Conservation (phyloP, 2,329 filamentous ascomycete genomes). For the Thyridium curvatum region DNA sequence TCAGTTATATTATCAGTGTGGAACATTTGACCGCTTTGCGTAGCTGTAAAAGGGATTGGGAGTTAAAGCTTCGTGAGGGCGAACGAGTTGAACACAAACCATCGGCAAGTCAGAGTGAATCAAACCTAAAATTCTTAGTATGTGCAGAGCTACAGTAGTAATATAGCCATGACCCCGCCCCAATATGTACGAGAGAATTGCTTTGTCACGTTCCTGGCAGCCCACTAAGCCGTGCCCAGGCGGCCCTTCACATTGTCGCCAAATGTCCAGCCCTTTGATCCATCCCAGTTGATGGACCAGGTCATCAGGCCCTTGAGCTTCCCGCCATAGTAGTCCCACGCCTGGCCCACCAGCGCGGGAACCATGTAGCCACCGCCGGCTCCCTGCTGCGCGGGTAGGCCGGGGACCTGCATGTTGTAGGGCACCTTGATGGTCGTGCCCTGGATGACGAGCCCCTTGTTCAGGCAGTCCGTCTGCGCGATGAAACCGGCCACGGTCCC, state of each 20-base stretch:
- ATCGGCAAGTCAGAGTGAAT: no score
- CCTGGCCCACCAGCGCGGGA: constrained; percentile 18
- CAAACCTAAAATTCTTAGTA: no score
- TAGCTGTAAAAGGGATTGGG: no score
- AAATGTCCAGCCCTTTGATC: constrained; percentile 24
- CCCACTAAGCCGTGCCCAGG: not conserved
- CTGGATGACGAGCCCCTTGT: constrained; percentile 21
- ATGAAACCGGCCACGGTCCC: constrained; percentile 24
- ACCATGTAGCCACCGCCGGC: constrained; percentile 26
- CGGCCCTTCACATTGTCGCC: constrained; percentile 20
- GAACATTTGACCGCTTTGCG: no score
- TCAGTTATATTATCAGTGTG: no score
- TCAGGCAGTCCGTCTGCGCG: constrained; percentile 27
- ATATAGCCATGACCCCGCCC: no score
- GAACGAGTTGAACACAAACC: no score
- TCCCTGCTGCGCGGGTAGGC: constrained; percentile 25
- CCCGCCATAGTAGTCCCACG: constrained; percentile 22
- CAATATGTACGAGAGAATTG: no score
- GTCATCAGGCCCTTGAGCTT: constrained; percentile 27
- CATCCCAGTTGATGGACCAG: constrained; percentile 30
- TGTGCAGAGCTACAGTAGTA: no score
- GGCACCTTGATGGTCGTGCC: constrained; percentile 23
- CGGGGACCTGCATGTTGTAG: constrained; percentile 26
- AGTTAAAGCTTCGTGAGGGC: no score
- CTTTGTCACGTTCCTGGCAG: no score